Percentiles rank a stretch among this genome's conserved stretches.
phyloP scores from a whole-genome alignment of 139 green algal genomes.

The Chlamydomonas sp. region DNA sequence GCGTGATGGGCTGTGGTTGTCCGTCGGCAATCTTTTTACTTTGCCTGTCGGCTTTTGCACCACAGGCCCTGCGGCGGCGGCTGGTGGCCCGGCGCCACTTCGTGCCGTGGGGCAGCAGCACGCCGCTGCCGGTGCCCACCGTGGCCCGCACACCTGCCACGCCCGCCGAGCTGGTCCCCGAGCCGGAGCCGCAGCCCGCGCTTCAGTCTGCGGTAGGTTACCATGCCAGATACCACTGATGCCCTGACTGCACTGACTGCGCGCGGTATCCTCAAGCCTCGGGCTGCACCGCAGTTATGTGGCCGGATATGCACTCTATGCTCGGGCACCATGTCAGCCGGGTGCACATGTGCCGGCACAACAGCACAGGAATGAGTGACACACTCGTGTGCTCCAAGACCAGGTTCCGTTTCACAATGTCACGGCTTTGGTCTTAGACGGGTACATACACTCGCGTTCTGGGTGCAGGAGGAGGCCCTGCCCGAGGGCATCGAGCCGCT shows the following conservation, averaged over 20 bases:
- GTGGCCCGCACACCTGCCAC: neutral
- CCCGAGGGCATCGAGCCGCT: constrained; percentile 79
- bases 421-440: neutral
- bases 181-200: neutral
- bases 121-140: constrained; percentile 50
- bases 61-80: constrained; percentile 71
- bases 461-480: constrained; percentile 33
- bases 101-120: constrained; percentile 83
- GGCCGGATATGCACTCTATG: neutral
- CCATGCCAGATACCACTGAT: neutral
- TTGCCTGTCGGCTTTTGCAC: neutral
- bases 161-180: neutral
- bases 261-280: neutral
- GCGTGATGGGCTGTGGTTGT: neutral
- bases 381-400: no score
- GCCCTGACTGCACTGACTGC: neutral
- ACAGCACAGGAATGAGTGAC: neutral
- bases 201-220: constrained; percentile 19
- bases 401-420: neutral
- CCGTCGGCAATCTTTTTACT: neutral
- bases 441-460: neutral
- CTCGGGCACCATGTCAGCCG: neutral
- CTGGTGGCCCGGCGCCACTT: constrained; percentile 73
- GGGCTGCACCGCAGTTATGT: neutral
- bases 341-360: no score